phyloP scores from a whole-genome alignment of 2,329 filamentous ascomycete genomes.

The Monosporascus cannonballus region DNA sequence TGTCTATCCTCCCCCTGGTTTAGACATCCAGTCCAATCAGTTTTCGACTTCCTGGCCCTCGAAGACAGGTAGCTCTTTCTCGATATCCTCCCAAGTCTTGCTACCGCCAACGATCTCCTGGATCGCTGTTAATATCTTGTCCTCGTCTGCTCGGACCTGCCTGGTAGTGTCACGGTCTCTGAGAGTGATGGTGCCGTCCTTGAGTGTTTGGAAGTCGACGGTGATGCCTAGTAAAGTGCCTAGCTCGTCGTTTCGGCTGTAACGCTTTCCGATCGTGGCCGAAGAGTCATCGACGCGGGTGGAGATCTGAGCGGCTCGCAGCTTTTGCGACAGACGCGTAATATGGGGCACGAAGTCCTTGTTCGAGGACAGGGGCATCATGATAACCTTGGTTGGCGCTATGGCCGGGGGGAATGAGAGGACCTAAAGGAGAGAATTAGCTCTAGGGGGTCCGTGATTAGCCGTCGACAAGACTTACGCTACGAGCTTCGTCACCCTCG shows the following conservation, averaged over 20 bases:
- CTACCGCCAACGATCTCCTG: slow-evolving; percentile 41
- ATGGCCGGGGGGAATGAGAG: slow-evolving; percentile 68
- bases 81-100: slow-evolving; percentile 63
- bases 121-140: slow-evolving; percentile 70
- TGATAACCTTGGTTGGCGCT: slow-evolving; percentile 91
- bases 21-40: neutral
- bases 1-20: too few relatives aligned
- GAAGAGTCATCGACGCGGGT: slow-evolving; percentile 86
- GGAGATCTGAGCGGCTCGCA: slow-evolving; percentile 71
- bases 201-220: slow-evolving; percentile 89
- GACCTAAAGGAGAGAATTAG: slow-evolving; percentile 36
- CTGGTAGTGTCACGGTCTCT: slow-evolving; percentile 85
- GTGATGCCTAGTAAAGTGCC: slow-evolving; percentile 93
- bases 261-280: slow-evolving; percentile 90
- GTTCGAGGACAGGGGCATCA: slow-evolving; percentile 82
- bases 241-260: slow-evolving; percentile 90
- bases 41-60: slow-evolving; percentile 63
- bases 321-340: slow-evolving; percentile 64
- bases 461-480: slow-evolving; percentile 52
- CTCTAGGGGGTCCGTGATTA: slow-evolving; percentile 6
- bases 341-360: slow-evolving; percentile 74
- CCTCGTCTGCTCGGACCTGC: slow-evolving; percentile 80
- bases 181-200: slow-evolving; percentile 81
- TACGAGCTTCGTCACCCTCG: slow-evolving; percentile 73
- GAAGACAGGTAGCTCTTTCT: slow-evolving; percentile 75